Percentiles rank a stretch among this genome's conserved stretches.
Conservation (phyloP, 192 early-diverging fungal species). For the Powellomyces hirtus region DNA sequence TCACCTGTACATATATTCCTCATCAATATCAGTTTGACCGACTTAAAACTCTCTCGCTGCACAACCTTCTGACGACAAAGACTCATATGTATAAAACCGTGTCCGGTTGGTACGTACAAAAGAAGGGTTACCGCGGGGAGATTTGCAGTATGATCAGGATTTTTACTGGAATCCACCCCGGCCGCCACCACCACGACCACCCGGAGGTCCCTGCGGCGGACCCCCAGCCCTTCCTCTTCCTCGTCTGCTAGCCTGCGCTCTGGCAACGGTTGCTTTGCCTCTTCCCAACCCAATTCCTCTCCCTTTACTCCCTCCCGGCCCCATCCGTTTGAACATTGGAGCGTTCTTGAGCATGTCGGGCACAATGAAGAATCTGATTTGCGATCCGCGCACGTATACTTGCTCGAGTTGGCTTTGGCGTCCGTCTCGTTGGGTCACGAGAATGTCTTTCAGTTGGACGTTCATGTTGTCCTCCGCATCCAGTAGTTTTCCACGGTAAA, state of each 20-base stretch:
- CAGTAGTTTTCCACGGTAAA: constrained; percentile 91
- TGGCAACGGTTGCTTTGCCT: constrained; percentile 79
- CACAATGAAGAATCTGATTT: constrained; percentile 90
- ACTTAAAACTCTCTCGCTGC: too few relatives aligned
- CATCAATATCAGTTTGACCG: too few relatives aligned
- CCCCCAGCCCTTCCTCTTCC: constrained; percentile 18
- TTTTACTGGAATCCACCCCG: too few relatives aligned
- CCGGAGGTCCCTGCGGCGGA: constrained; percentile 2
- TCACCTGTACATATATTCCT: too few relatives aligned
- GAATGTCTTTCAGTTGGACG: constrained; percentile 92
- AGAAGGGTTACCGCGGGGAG: too few relatives aligned
- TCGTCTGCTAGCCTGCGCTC: constrained; percentile 58
- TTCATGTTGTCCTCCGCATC: constrained; percentile 99
- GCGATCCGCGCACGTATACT: constrained; percentile 87
- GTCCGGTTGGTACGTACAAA: too few relatives aligned
- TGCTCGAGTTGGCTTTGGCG: constrained; percentile 89
- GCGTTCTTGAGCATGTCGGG: constrained; percentile 99
- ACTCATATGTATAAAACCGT: too few relatives aligned
- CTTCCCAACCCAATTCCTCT: constrained; percentile 79
- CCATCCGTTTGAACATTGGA: constrained; percentile 95
- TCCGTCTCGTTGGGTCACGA: constrained; percentile 90
- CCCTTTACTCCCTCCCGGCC: constrained; percentile 76
- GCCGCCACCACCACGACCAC: background rate
- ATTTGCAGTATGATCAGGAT: too few relatives aligned
- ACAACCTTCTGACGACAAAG: too few relatives aligned